These are phyloP conservation scores for Pyracantha coccinea DNA, from an alignment of 331 rosid genomes.

Conservation along the genomic window DNA sequence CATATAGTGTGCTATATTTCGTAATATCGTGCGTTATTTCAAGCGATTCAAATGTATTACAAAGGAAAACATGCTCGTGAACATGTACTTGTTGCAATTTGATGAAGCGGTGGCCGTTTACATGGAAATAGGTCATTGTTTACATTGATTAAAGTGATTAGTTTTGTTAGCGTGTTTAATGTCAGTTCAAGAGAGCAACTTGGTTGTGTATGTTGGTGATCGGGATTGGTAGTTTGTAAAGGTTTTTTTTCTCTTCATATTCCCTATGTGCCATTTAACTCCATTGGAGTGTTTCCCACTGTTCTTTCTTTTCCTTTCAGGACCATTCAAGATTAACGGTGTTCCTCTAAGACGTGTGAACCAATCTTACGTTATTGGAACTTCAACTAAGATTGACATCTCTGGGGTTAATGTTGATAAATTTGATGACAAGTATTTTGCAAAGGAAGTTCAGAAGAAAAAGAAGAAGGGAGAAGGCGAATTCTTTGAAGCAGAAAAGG, in stretches of 20 bases:
- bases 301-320: not conserved
- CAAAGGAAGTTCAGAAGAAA: conserved; percentile 23
- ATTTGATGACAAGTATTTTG: conserved; percentile 27
- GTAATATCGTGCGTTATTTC: no score
- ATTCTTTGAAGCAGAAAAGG: conserved; percentile 25
- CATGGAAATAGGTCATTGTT: not conserved
- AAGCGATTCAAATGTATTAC: not conserved
- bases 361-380: conserved; percentile 26
- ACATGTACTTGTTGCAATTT: not conserved
- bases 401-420: conserved; percentile 13
- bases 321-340: conserved; percentile 28
- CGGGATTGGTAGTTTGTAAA: not conserved
- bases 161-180: not conserved
- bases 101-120: not conserved
- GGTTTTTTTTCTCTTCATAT: not conserved
- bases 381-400: conserved; percentile 29
- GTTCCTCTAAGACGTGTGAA: conserved; percentile 33
- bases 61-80: not conserved
- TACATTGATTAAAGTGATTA: not conserved
- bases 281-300: not conserved
- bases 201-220: not conserved
- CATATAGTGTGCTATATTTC: no score
- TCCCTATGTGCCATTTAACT: not conserved
- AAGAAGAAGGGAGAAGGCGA: conserved; percentile 26
- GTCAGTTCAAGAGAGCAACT: not conserved